Conservation (phyloP, 371 early-diverging fungal genomes). For the Mortierella sp. region DNA sequence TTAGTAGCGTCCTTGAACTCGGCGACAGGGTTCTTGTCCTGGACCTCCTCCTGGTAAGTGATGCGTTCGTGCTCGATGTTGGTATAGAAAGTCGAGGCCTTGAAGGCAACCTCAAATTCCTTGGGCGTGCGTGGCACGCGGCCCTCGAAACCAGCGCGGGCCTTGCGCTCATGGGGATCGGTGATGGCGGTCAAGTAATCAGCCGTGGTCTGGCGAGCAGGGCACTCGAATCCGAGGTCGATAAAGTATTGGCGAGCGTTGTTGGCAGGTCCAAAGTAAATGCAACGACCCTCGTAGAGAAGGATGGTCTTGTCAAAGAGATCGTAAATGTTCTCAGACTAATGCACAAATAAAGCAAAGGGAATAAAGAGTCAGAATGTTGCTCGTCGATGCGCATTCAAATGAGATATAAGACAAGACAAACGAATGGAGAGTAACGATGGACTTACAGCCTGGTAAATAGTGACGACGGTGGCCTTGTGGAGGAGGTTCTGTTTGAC, state of each 20-base stretch:
- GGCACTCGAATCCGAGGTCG: constrained; percentile 76
- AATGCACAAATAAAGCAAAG: neutral
- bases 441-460: constrained; percentile 74
- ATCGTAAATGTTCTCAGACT: constrained; percentile 79
- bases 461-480: constrained; percentile 74
- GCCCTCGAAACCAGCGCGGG: constrained; percentile 69
- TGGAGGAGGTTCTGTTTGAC: constrained; percentile 62
- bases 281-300: constrained; percentile 77
- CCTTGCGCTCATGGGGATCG: constrained; percentile 70
- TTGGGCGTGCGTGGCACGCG: constrained; percentile 61
- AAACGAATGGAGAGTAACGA: neutral
- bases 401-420: neutral
- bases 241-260: constrained; percentile 79
- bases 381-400: neutral
- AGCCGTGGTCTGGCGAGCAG: constrained; percentile 79
- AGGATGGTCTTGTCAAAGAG: constrained; percentile 85
- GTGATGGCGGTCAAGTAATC: constrained; percentile 86
- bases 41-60: constrained; percentile 59
- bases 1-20: constrained; percentile 67
- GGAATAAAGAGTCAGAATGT: neutral
- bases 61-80: constrained; percentile 59
- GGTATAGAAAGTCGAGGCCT: constrained; percentile 58
- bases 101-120: constrained; percentile 65
- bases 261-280: constrained; percentile 81
- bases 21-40: constrained; percentile 51